Evolutionary conservation across 78 protist genomes (phyloP), one percentile per base, ranked within the genome.

Genomic region (Fonticula alba): DNA sequence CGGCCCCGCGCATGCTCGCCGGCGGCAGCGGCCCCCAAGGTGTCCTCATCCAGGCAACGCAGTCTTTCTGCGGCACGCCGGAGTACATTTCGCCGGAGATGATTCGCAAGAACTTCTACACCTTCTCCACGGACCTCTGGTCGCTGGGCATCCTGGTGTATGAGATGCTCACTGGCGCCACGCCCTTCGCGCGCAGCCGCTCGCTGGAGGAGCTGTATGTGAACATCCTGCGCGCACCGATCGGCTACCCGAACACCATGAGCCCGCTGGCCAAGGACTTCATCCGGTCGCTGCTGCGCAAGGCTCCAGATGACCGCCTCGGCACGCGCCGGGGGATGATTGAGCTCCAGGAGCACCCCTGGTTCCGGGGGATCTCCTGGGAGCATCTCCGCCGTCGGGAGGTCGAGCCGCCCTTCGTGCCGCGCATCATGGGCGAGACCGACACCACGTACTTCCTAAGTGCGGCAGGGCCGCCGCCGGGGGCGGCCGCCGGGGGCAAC

Each of bases 61-160:
- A 75, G n/a, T 82, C 88, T 5, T 79, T 85, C 75, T 85, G 92
- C 66, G 92, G 92, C 14, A 79, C 92, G 24, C 80, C 87, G 13
- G 88, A 85, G 72, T 85, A 85, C 66, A 70, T 82, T 15, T 90
- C 85, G 17, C 85, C 85, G 43, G 89, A 80, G 63, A 47, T 59
- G 14, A 0, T 85, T 29, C 5, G 7, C 36, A 32, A 71, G 38
- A 26, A 56, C 43, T 82, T 78, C 2, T 61, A 83, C 74, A 69
- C 60, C 27, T 64, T 29, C n/a, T 49, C 61, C 0, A 86, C 79
- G 20, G 91, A 88, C 61, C 82, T 86, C 88, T 87, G 89, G 94
- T 11, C 71, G 27, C 66, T 89, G 6, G 91, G 93, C 31, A 46
- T 71, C 11, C 73, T 86, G 24, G 43, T 77, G 29, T 85, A 79